Percentiles rank a stretch among this genome's conserved stretches.
Evolutionary conservation across 495 filamentous ascomycete species (phyloP).

Genomic region (Penicilliopsis zonata): DNA sequence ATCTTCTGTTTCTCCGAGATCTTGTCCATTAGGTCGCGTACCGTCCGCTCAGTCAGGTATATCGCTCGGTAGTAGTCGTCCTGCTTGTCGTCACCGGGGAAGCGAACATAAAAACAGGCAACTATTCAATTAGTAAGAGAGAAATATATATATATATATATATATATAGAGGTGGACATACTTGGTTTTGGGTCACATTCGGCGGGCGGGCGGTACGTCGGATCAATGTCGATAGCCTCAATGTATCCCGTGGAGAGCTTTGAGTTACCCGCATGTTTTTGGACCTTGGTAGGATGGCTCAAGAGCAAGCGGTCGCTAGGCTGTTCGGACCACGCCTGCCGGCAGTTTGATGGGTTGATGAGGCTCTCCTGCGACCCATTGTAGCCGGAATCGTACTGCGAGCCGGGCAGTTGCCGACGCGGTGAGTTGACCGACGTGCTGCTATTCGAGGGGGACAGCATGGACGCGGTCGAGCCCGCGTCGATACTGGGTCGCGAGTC

Average conservation of each 20-base stretch:
- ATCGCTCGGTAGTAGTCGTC: slow-evolving; percentile 72
- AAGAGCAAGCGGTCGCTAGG: slow-evolving; percentile 7
- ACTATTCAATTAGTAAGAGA: slow-evolving; percentile 36
- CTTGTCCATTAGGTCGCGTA: slow-evolving; percentile 53
- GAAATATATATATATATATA: too few relatives aligned
- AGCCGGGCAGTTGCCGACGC: slow-evolving; percentile 4
- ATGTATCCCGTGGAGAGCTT: slow-evolving; percentile 60
- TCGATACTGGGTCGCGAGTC: slow-evolving; percentile 45
- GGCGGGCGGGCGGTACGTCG: slow-evolving; percentile 66
- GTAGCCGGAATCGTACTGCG: slow-evolving; percentile 14
- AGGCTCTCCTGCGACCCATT: slow-evolving; percentile 8
- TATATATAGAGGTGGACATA: slow-evolving; percentile 33
- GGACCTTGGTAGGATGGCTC: slow-evolving; percentile 33
- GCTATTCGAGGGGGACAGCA: slow-evolving; percentile 54
- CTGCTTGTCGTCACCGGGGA: slow-evolving; percentile 38
- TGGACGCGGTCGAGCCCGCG: slow-evolving; percentile 27
- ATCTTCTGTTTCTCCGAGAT: slow-evolving; percentile 70
- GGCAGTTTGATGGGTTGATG: slow-evolving; percentile 2
- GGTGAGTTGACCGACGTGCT: slow-evolving; percentile 37
- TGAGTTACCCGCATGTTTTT: slow-evolving; percentile 33
- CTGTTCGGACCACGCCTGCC: slow-evolving; percentile 8
- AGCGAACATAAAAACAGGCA: slow-evolving; percentile 80
- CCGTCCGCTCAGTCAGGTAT: slow-evolving; percentile 68
- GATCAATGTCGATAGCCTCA: slow-evolving; percentile 83
- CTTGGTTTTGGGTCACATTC: slow-evolving; percentile 59